phyloP scores from a whole-genome alignment of 768 basidiomycete genomes.

The Pleurotus tuoliensis region DNA sequence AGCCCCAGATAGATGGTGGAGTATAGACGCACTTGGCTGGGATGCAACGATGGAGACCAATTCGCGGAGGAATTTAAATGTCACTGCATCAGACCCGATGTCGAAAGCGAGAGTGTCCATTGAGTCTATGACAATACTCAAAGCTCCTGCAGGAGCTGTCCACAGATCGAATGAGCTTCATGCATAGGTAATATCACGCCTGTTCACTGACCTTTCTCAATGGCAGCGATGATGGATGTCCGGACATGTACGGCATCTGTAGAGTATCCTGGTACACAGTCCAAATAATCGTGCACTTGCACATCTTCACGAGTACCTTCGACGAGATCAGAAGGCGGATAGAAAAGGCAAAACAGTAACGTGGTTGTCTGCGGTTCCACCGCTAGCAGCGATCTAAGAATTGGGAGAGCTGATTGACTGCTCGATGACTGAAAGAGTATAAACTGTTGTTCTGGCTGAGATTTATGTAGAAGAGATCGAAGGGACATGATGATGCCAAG shows the following conservation, averaged over 20 bases:
- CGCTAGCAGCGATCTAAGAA: constrained; percentile 45
- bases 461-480: constrained; percentile 4
- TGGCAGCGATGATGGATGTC: constrained; percentile 34
- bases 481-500: background rate
- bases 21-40: constrained; percentile 43
- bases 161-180: constrained; percentile 11
- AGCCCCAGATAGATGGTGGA: background rate
- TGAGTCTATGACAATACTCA: constrained; percentile 70
- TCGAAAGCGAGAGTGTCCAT: constrained; percentile 63
- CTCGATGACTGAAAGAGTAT: constrained; percentile 10
- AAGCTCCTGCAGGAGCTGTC: constrained; percentile 39
- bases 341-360: constrained; percentile 54
- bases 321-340: constrained; percentile 44
- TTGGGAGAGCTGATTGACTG: constrained; percentile 31
- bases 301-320: constrained; percentile 21
- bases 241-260: constrained; percentile 28
- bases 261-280: constrained; percentile 49
- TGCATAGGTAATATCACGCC: background rate
- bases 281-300: constrained; percentile 46
- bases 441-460: constrained; percentile 1
- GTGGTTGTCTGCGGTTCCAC: constrained; percentile 16
- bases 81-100: constrained; percentile 46
- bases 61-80: constrained; percentile 48
- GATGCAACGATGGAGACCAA: constrained; percentile 40
- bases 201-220: constrained; percentile 34